Base-by-base conservation (phyloP, 2,329 filamentous ascomycete species). In the Exophiala sp. region DNA sequence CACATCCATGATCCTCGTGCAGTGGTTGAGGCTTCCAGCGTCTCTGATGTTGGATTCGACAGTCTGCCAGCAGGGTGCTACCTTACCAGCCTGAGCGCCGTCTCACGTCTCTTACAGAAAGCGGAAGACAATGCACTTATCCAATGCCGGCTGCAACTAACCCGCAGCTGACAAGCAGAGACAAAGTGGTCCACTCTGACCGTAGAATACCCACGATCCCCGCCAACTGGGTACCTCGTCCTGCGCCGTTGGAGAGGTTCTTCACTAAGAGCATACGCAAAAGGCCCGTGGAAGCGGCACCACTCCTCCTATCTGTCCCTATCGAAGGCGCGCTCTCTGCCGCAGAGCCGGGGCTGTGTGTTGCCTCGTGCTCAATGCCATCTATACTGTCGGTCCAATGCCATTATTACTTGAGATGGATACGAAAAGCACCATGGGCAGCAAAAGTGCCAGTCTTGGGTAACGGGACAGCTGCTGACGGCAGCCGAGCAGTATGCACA, bases 271-370 rank as follows among this genome's bases (percentile, higher is more conserved):
- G n/a, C 29, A n/a, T 19, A 37, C 34, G 34, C 34, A 37, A 43
- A 50, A 14, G 21, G 29, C 38, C 38, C 39, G 29, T 43, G 43
- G 14, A 34, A 29, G 24, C 44, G 16, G 11, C 29, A 13, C 44
- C 43, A 37, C 41, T 30, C 41, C 50, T 44, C 50, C 50, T 52
- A 45, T 52, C 50, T 48, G 27, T 47, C 43, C 47, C 43, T 50
- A 50, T 54, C 52, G 32, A 41, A 44, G 16, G 40, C 11, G 10
- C 11, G 11, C 40, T 19, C 22, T 24, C 21, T 9, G 21, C 35
- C n/a, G 16, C n/a, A 29, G 14, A 38, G 45, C 40, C 24, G 16
- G 30, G 45, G 32, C 50, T 43, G 10, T 19, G 23, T 8, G 34
- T 30, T 44, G 50, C 23, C 50, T 48, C 44, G 50, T 52, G 50